Evolutionary conservation across 2,329 filamentous ascomycete species (phyloP), one percentile per base, ranked within the genome.

Genomic region (Massarina eburnea): DNA sequence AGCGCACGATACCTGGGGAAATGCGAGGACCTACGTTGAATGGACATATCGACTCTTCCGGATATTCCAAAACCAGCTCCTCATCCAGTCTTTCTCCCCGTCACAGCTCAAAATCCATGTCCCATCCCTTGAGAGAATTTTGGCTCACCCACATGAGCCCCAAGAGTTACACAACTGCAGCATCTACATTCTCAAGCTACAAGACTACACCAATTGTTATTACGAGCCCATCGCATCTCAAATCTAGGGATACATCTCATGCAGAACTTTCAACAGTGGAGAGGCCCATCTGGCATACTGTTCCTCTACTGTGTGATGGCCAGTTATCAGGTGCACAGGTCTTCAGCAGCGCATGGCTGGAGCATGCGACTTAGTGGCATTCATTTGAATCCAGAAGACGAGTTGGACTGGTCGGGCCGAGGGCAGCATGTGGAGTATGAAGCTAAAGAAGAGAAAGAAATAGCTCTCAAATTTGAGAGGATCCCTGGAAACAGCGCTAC

Each of bases 331-430:
- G 35, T 24, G 19, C 35, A 19, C 15, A 40, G 18, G 24, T 30
- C 27, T 40, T 40, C 18, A 40, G 38, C 18, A 40, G 38, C 8
- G 27, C 20, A 2, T 30, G 38, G 27, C 15, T 40, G 12, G 19
- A 34, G 8, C 14, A 26, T 41, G 45, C 15, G 36, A 43, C 20
- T 39, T 20, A 40, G 29, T 15, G 24, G 20, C 8, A 24, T 52
- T 6, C 41, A 37, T 30, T 32, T 52, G 2, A 39, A 49, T 20
- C 45, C 43, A 12, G 35, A 18, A 4, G 6, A 39, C 2, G 55
- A 58, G 40, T 42, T 56, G 6, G 36, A 58, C 24, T 58, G 55
- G 55, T 58, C 55, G 2, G 51, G 55, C 8, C 34, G 46, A 26
- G 55, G 55, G 3, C 52, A 56, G 29, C 53, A 58, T 41, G 51